These are phyloP conservation scores for Verticillium alfalfae DNA, from an alignment of 2,329 filamentous ascomycete genomes.

Conservation along the genomic window DNA sequence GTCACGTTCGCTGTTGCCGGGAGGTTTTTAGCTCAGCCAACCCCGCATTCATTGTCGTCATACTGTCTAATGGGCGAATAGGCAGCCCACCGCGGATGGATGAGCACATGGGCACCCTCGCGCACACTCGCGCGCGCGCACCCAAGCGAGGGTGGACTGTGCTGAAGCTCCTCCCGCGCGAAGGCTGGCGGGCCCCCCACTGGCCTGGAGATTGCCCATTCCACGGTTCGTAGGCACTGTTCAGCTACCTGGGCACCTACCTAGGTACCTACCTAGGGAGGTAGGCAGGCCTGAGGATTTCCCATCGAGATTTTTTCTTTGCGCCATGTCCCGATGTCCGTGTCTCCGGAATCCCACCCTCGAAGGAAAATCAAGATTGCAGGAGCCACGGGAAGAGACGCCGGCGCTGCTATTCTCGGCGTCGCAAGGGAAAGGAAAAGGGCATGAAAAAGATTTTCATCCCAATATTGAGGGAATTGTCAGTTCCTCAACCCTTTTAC, in stretches of 20 bases:
- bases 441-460: neutral
- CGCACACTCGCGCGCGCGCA: neutral
- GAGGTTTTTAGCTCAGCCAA: neutral
- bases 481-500: neutral
- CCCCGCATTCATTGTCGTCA: conserved; percentile 2
- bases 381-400: neutral
- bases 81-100: neutral
- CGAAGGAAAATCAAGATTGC: neutral
- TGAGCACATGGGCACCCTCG: too few species aligned
- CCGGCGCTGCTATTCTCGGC: neutral
- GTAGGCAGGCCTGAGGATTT: too few species aligned
- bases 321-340: neutral
- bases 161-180: neutral
- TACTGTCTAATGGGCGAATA: neutral
- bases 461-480: neutral
- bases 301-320: too few species aligned
- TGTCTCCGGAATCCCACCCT: neutral
- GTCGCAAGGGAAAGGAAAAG: neutral
- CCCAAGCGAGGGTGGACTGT: neutral
- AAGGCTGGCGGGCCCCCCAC: neutral
- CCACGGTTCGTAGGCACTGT: neutral
- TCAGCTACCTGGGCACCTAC: neutral
- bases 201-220: neutral
- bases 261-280: too few species aligned
- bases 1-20: neutral